Conservation (phyloP, 2,329 filamentous ascomycete genomes). For the Coniochaeta sp. region DNA sequence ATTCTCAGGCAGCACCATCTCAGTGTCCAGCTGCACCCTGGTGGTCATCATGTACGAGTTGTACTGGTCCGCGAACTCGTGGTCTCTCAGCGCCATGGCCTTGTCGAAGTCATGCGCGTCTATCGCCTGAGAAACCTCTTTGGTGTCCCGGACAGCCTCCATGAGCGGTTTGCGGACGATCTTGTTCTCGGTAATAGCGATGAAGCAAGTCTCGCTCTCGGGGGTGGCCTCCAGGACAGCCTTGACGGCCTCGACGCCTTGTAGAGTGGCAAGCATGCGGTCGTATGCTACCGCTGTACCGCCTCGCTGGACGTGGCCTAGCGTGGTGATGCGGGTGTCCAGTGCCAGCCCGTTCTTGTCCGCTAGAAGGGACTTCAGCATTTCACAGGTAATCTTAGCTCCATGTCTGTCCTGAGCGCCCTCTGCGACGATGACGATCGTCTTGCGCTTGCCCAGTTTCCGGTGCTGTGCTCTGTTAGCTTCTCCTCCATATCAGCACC, state of each 20-base stretch:
- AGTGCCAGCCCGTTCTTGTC: conserved; percentile 67
- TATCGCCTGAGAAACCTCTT: conserved; percentile 76
- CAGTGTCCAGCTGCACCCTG: conserved; percentile 62
- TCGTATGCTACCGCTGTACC: conserved; percentile 91
- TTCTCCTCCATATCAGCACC: background rate
- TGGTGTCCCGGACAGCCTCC: conserved; percentile 79
- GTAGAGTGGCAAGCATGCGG: conserved; percentile 83
- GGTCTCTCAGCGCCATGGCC: conserved; percentile 83
- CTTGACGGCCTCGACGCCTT: conserved; percentile 90
- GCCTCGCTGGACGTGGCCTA: conserved; percentile 96
- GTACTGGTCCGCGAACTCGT: conserved; percentile 91
- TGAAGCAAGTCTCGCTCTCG: conserved; percentile 85
- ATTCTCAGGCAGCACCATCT: conserved; percentile 58
- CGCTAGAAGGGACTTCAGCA: conserved; percentile 85
- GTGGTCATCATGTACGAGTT: conserved; percentile 87
- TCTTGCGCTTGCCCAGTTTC: conserved; percentile 85
- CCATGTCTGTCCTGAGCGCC: conserved; percentile 81
- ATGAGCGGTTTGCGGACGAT: conserved; percentile 86
- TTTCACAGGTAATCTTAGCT: conserved; percentile 71
- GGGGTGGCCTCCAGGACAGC: conserved; percentile 85
- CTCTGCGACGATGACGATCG: conserved; percentile 95
- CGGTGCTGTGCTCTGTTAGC: conserved; percentile 57
- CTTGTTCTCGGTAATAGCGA: conserved; percentile 96
- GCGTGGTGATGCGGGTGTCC: conserved; percentile 88
- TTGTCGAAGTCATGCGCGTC: conserved; percentile 75